Conservation (phyloP, 441 rosid genomes). For the Euphorbia celastroides region DNA sequence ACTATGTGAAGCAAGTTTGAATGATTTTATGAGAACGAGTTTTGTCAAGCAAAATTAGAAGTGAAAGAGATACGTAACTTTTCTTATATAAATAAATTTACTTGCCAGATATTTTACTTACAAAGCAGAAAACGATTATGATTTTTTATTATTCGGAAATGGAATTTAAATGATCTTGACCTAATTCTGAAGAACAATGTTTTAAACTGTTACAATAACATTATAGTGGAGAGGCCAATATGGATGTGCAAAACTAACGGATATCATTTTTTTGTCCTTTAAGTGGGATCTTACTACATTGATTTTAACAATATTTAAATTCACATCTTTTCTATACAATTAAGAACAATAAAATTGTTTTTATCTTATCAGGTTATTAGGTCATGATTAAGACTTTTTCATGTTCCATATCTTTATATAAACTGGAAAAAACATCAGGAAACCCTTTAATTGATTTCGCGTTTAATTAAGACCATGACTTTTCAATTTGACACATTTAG, state of each 20-base stretch:
- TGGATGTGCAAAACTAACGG: constrained; percentile 1
- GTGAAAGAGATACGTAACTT: neutral
- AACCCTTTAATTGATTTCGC: neutral
- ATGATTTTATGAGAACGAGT: no score
- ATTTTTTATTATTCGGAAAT: neutral
- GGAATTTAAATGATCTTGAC: neutral
- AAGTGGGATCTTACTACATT: constrained; percentile 18
- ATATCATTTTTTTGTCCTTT: neutral
- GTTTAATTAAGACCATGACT: neutral
- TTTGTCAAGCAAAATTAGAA: neutral
- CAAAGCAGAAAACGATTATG: no score
- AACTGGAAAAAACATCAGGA: neutral
- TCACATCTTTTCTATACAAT: neutral
- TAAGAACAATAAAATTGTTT: neutral
- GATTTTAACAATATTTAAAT: neutral
- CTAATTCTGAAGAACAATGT: constrained; percentile 2
- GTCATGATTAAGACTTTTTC: constrained; percentile 36
- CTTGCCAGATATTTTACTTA: neutral
- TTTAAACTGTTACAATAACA: constrained; percentile 3
- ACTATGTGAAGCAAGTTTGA: no score
- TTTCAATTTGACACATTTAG: neutral
- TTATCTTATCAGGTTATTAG: constrained; percentile 32
- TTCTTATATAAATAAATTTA: neutral
- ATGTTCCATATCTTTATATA: constrained; percentile 3
- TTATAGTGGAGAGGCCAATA: constrained; percentile 32